Base-by-base conservation (phyloP, 352 stramenopile species). In the Globisporangium alternatum region DNA sequence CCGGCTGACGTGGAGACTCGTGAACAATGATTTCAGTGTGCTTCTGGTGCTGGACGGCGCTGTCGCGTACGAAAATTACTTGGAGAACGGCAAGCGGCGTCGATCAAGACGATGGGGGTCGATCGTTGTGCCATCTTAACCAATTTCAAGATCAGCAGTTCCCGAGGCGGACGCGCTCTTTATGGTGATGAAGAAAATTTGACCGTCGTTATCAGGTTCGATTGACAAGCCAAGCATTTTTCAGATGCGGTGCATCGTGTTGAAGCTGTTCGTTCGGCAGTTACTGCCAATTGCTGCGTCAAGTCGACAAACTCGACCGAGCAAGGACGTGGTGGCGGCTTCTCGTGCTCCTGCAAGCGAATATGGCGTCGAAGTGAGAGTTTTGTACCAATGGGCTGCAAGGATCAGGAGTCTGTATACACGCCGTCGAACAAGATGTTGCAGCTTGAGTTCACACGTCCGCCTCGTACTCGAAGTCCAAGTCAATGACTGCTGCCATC, bases 1-100 rank as follows among this genome's bases (percentile, higher is more conserved):
- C 33, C 72, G 72, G 15, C 57, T 74, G 41, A 35, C 76, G 9
- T 74, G 65, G 39, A 69, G 72, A 10, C 60, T 70, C 8, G 37
- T 53, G 15, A 68, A 48, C 17, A 52, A 64, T 1, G 52, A 25
- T 22, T 33, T 54, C 19, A 41, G 66, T n/a, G 69, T 74, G 25
- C 44, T 79, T 1, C 25, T 79, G 2, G 43, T 70, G 37, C 52
- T 76, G 8, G 56, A 71, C 9, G 71, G 72, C 12, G 53, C 61
- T 3, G 69, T 79, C 3, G 63, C 65, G 19, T 79, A 65, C 35
- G 59, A 53, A 21, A 70, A 62, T 25, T 59, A 60, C 28, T 41
- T 70, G 2, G 12, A 53, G 9, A 35, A 19, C 1, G 49, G 33
- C 10, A 65, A n/a, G 35, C 57, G 58, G 33, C 33, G 15, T 1